Base-by-base conservation (phyloP, 345 rosid species). In the Chamaenerion angustifolium region DNA sequence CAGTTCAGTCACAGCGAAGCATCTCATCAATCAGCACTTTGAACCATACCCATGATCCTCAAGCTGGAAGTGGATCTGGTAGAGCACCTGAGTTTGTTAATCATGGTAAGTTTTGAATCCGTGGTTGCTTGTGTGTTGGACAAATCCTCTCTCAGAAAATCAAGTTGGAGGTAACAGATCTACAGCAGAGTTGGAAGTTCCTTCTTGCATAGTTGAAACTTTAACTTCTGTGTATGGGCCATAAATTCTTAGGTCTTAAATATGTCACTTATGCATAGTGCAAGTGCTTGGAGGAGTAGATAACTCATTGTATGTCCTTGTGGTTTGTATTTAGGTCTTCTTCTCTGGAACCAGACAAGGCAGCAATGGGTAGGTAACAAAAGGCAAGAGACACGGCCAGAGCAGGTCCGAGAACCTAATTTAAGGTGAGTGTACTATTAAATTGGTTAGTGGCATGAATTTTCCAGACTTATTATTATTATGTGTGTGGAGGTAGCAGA, bases 271-370 rank as follows among this genome's bases (percentile, higher is more conserved):
- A 21, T 21, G 25, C 25, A 21, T 21, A 21, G 25, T 21, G 4
- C 2, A 21, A 21, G 4, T 21, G 25, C 25, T 21, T 21, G 1
- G 25, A 21, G 25, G 4, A 21, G 25, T 21, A 21, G 2, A 21
- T 21, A 21, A 21, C 3, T 21, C 25, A 21, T 21, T 21, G 3
- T 21, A 2, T 21, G 25, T 21, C 25, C 25, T 21, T 4, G 4
- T 21, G 25, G 2, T 21, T 21, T 21, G 25, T 56, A 53, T 58
- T 59, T 64, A 79, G 96, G 96, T 58, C 78, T 77, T 67, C 76
- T 75, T 68, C 82, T 83, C 55, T 87, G 96, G 96, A 79, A 72
- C 62, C 89, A 87, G 67, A 83, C 76, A 3, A 68, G 96, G 67
- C 84, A 81, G 60, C 78, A 70, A 31, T 87, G 96, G 94, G 18